Evolutionary conservation across 805 yeast genomes (phyloP).

Genomic region (Sugiyamaella valdiviana): DNA sequence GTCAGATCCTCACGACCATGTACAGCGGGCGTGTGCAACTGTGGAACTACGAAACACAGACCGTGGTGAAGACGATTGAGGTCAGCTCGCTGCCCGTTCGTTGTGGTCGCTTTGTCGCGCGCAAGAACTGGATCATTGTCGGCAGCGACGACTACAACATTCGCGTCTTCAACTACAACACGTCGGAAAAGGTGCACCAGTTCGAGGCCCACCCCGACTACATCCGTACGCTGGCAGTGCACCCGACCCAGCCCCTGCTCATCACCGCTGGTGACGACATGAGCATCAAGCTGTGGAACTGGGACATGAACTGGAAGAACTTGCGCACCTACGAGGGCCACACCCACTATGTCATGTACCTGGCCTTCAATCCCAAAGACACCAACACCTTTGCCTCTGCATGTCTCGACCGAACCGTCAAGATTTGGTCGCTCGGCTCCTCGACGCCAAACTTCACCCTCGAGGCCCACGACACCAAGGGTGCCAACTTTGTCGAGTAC

Average conservation of each 20-base stretch:
- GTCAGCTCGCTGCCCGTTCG: conserved; percentile 96
- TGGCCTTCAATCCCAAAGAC: conserved; percentile 95
- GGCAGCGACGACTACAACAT: conserved; percentile 95
- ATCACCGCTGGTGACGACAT: conserved; percentile 89
- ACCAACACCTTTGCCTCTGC: conserved; percentile 97
- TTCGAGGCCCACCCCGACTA: conserved; percentile 99
- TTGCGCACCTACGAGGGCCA: conserved; percentile 94
- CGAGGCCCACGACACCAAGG: conserved; percentile 84
- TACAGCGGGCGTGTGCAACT: conserved; percentile 88
- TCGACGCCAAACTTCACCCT: conserved; percentile 85
- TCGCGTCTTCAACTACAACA: conserved; percentile 89
- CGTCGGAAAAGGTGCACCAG: conserved; percentile 89
- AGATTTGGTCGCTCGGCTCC: conserved; percentile 92
- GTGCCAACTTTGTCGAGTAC: conserved; percentile 93
- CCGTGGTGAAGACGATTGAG: conserved; percentile 81
- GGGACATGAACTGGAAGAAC: conserved; percentile 90
- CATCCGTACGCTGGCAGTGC: conserved; percentile 87
- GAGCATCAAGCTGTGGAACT: conserved; percentile 90
- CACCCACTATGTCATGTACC: conserved; percentile 88
- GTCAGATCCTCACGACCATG: conserved; percentile 56
- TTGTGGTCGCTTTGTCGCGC: conserved; percentile 89
- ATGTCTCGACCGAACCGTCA: conserved; percentile 91
- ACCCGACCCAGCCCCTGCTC: conserved; percentile 85
- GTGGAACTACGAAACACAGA: conserved; percentile 84
- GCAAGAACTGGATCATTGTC: conserved; percentile 94